Evolutionary conservation across 768 basidiomycete species (phyloP).

Genomic region (Hericium coralloides): DNA sequence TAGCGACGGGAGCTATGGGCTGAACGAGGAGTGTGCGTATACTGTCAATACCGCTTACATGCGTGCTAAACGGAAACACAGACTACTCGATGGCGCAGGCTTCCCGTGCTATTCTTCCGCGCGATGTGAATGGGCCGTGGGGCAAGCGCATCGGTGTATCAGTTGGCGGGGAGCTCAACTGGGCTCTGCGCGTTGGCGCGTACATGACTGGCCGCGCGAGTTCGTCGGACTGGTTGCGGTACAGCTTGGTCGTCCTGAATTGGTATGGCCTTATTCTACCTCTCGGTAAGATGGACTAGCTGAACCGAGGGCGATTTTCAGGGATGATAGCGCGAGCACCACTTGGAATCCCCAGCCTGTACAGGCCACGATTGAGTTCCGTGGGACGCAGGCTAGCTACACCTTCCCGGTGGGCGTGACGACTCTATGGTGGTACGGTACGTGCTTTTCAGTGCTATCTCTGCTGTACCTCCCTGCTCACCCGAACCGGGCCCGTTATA

Average conservation of each 20-base stretch:
- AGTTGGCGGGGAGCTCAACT: conserved; percentile 45
- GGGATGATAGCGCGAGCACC: conserved; percentile 42
- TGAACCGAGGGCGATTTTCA: conserved; percentile 7
- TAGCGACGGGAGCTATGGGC: conserved; percentile 47
- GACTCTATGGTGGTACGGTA: conserved; percentile 42
- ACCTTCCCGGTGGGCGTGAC: conserved; percentile 74
- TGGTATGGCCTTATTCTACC: conserved; percentile 39
- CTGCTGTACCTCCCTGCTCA: not conserved
- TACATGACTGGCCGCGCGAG: conserved; percentile 50
- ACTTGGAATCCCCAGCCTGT: conserved; percentile 49
- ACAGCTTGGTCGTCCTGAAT: conserved; percentile 69
- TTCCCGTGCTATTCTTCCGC: conserved; percentile 64
- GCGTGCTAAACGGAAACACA: conserved; percentile 11
- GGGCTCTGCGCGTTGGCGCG: conserved; percentile 57
- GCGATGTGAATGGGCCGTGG: conserved; percentile 57
- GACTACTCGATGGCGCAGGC: conserved; percentile 70
- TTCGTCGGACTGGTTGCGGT: conserved; percentile 50
- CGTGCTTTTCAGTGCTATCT: not conserved
- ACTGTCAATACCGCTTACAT: not conserved
- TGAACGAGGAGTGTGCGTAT: conserved; percentile 65
- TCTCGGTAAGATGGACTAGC: not conserved
- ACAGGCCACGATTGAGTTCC: conserved; percentile 52
- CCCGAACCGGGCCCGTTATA: not conserved
- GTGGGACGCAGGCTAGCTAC: conserved; percentile 58
- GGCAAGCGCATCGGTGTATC: conserved; percentile 59